phyloP scores from a whole-genome alignment of 1,139 yeast genomes.

The Debaryomyces udenii region DNA sequence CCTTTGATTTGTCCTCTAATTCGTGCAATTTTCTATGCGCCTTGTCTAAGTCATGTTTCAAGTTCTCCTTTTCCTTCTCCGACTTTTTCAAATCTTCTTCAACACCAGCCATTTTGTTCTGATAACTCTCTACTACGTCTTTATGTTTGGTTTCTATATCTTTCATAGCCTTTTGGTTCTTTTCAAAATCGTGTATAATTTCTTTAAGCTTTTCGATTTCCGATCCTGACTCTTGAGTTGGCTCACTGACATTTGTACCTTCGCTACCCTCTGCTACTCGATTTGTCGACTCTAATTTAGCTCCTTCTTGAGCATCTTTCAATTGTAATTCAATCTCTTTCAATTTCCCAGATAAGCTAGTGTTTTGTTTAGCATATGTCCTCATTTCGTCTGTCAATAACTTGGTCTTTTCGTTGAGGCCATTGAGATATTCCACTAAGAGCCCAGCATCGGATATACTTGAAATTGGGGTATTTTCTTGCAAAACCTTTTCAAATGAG shows the following conservation, averaged over 20 bases:
- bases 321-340: slow-evolving; percentile 4
- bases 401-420: slow-evolving; percentile 62
- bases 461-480: slow-evolving; percentile 80
- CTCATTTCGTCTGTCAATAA: slow-evolving; percentile 59
- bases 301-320: slow-evolving; percentile 1
- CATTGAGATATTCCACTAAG: slow-evolving; percentile 69
- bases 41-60: slow-evolving; percentile 4
- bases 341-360: slow-evolving; percentile 24
- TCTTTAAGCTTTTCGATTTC: neutral
- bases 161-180: neutral
- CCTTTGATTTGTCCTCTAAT: slow-evolving; percentile 2
- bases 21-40: neutral
- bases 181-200: neutral
- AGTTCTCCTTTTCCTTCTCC: slow-evolving; percentile 5
- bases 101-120: slow-evolving; percentile 1
- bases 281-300: neutral
- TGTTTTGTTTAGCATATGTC: slow-evolving; percentile 21
- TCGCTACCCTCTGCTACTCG: too few species aligned
- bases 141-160: slow-evolving; percentile 1
- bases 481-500: slow-evolving; percentile 68
- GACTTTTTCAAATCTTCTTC: slow-evolving; percentile 12
- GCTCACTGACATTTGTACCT: too few species aligned
- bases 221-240: neutral
- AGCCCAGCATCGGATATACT: slow-evolving; percentile 71
- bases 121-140: slow-evolving; percentile 19